These are phyloP conservation scores for Torulaspora maleeae DNA, from an alignment of 805 yeast genomes.

Conservation along the genomic window DNA sequence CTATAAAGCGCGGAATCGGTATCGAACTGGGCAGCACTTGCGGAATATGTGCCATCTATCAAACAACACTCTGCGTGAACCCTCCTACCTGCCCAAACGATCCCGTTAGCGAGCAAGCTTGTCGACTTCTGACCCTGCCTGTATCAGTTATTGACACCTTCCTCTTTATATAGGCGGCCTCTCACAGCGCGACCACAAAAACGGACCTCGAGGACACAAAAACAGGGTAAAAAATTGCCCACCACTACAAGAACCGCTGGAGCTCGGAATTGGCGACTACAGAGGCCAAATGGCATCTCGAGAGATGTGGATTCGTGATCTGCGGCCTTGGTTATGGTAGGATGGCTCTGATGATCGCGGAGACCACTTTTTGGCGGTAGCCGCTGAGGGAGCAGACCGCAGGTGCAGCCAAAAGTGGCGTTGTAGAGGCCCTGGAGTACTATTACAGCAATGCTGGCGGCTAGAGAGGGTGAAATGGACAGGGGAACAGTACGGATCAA, in stretches of 20 bases:
- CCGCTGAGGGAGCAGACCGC: neutral
- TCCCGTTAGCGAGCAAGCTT: neutral
- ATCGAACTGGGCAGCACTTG: slow-evolving; percentile 29
- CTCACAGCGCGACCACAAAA: neutral
- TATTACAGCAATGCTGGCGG: no score
- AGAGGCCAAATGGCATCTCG: neutral
- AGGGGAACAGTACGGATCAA: no score
- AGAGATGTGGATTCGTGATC: neutral
- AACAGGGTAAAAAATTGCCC: slow-evolving; percentile 2
- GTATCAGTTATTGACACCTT: no score
- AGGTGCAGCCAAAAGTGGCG: neutral
- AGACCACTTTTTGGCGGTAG: neutral
- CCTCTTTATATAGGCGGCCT: neutral
- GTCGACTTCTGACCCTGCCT: neutral
- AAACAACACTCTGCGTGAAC: neutral
- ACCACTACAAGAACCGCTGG: neutral
- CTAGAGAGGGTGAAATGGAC: no score
- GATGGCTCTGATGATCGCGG: neutral
- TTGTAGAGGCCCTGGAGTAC: neutral
- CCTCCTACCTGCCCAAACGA: neutral
- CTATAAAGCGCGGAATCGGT: slow-evolving; percentile 29
- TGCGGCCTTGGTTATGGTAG: neutral
- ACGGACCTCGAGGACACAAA: slow-evolving; percentile 1
- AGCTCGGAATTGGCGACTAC: neutral
- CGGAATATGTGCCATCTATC: slow-evolving; percentile 21